Evolutionary conservation across 176 grass and related monocot species (phyloP).

Genomic region (Triticum turgidum): DNA sequence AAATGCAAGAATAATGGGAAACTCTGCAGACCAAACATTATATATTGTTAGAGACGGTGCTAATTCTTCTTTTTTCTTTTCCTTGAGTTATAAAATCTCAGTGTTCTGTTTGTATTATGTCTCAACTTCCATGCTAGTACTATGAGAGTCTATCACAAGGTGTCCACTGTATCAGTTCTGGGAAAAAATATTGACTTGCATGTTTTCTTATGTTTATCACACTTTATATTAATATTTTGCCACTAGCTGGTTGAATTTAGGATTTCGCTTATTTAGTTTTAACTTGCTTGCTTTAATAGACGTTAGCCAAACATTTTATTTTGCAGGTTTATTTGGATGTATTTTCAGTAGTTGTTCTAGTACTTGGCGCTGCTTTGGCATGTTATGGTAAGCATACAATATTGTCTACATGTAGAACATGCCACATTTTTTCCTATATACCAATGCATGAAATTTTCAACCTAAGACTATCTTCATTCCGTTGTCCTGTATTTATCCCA

Average conservation of each 20-base stretch:
- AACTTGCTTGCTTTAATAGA: conserved; percentile 23
- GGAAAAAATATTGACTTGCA: background rate
- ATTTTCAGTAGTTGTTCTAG: conserved; percentile 80
- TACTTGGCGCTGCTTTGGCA: conserved; percentile 74
- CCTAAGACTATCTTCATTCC: conserved; percentile 7
- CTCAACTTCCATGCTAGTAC: conserved; percentile 13
- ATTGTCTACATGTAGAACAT: conserved; percentile 1
- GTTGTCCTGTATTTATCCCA: conserved; percentile 12
- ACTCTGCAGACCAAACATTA: background rate
- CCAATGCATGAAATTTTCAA: conserved; percentile 10
- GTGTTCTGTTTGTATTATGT: conserved; percentile 32
- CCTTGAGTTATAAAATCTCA: background rate
- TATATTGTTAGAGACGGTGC: background rate
- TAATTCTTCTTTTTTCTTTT: background rate
- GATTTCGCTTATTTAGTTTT: conserved; percentile 12
- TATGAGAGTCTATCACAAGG: background rate
- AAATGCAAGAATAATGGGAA: background rate
- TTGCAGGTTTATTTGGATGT: conserved; percentile 94
- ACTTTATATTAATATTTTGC: conserved; percentile 5
- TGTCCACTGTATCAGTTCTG: background rate
- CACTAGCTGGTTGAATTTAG: background rate
- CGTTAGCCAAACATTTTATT: conserved; percentile 33
- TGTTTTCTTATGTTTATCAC: conserved; percentile 22
- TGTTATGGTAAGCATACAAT: conserved; percentile 78
- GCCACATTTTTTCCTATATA: conserved; percentile 8